Conservation (phyloP, 1,139 yeast species). For the Protomyces gravidus region DNA sequence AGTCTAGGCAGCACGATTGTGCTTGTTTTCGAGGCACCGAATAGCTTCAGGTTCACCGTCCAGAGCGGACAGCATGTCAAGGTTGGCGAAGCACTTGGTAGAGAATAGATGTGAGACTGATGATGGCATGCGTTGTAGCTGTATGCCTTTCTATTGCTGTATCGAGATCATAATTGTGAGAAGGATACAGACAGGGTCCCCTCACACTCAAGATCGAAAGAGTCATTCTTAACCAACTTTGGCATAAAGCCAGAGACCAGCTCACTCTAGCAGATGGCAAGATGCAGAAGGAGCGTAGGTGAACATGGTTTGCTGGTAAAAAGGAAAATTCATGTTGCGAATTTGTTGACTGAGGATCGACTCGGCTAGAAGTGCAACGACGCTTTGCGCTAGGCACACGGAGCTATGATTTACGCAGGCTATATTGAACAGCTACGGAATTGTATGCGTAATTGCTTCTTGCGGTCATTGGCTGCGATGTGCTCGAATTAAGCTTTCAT, state of each 20-base stretch:
- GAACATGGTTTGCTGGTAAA: background rate
- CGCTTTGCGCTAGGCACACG: too few species aligned
- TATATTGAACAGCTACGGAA: too few species aligned
- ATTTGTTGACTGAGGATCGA: too few species aligned
- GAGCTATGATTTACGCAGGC: too few species aligned
- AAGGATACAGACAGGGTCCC: background rate
- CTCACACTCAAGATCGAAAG: conserved; percentile 1
- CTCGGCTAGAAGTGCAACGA: too few species aligned
- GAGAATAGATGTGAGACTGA: background rate
- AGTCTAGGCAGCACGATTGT: conserved; percentile 94
- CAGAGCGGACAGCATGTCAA: conserved; percentile 69
- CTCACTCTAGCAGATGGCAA: background rate
- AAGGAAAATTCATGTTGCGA: too few species aligned
- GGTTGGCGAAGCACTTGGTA: conserved; percentile 52
- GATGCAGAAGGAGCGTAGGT: conserved; percentile 1
- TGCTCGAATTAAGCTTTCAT: too few species aligned
- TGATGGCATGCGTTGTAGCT: background rate
- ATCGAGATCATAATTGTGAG: conserved; percentile 1
- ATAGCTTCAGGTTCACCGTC: conserved; percentile 63
- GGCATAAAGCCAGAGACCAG: background rate
- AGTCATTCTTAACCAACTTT: background rate
- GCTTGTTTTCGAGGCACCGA: conserved; percentile 91
- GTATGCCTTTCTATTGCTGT: background rate
- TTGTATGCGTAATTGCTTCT: too few species aligned
- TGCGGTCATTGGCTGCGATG: too few species aligned